phyloP scores from a whole-genome alignment of 306 rosid species.

The Vigna angularis region DNA sequence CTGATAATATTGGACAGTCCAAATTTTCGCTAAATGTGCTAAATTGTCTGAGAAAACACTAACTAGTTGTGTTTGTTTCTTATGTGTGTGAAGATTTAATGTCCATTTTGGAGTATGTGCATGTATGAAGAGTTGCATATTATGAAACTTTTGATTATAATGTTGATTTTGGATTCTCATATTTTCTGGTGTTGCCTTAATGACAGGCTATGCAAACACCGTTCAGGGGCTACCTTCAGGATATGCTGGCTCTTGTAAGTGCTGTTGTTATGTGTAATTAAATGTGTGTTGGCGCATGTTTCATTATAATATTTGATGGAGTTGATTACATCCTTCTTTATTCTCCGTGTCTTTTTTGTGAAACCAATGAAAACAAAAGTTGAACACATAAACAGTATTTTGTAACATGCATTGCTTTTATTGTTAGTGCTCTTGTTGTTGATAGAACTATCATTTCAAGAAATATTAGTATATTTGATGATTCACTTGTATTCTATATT shows the following conservation, averaged over 20 bases:
- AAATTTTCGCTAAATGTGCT: neutral
- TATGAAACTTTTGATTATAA: neutral
- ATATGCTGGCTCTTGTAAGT: constrained; percentile 82
- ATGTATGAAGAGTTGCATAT: neutral
- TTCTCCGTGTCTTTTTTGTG: neutral
- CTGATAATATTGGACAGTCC: neutral
- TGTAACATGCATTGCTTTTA: neutral
- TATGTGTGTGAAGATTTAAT: neutral
- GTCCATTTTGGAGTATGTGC: constrained; percentile 1
- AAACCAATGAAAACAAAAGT: neutral
- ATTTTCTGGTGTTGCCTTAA: constrained; percentile 10
- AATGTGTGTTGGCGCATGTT: constrained; percentile 21
- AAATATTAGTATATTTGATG: constrained; percentile 5
- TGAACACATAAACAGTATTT: neutral
- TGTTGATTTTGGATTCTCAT: constrained; percentile 21
- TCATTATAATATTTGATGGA: constrained; percentile 6
- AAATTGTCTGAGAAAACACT: neutral
- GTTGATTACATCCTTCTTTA: constrained; percentile 11
- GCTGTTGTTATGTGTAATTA: constrained; percentile 4
- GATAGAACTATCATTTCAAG: constrained; percentile 4
- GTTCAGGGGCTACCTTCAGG: constrained; percentile 93
- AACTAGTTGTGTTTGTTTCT: neutral
- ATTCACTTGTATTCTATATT: neutral
- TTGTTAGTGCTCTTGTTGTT: neutral
- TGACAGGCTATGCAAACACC: constrained; percentile 93